Evolutionary conservation across 2,329 filamentous ascomycete genomes (phyloP), one percentile per base, ranked within the genome.

Genomic region (Alternaria triticimaculans): DNA sequence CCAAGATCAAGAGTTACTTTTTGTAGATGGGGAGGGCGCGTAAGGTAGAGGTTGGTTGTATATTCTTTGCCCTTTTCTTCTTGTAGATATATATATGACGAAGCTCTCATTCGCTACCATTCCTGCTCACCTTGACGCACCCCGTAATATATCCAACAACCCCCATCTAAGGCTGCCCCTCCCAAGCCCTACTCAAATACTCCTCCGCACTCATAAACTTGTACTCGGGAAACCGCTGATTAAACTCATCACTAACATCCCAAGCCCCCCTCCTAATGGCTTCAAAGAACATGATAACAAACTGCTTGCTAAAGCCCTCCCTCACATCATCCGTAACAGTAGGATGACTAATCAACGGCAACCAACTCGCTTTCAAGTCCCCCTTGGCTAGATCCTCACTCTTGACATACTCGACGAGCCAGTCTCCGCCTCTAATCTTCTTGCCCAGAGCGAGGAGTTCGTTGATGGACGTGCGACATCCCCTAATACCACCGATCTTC

Each of bases 361-460:
- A 60, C 85, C 85, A 87, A 4, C 79, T 80, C 0, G 81, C 74
- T 14, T 79, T 75, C 55, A 80, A 43, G 28, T 66, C 68, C 0
- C 84, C 85, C 4, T 75, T 80, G 67, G 83, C 73, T 6, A 88
- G 81, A 68, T 88, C 86, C 54, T 82, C 78, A 1, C 80, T 56
- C 37, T 78, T 80, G 2, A 88, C 75, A n/a, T 79, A 80, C 5
- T 87, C 84, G 10, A 87, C 68, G 0, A 8, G 63, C 75, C 76
- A 79, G 18, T 76, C 69, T 0, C 75, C 77, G 6, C 75, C 74
- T 1, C 76, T 33, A 5, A 80, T 58, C 61, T 73, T 70, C 66
- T 75, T 71, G 3, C 74, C 76, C 1, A 80, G 46, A 8, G 61
- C 70, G 2, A 79, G 11, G 0, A 79, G n/a, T 45, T 78, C 73